Percentiles rank a stretch among this genome's conserved stretches.
phyloP scores from a whole-genome alignment of 2,329 filamentous ascomycete species.

The Cucurbitaria berberidis region DNA sequence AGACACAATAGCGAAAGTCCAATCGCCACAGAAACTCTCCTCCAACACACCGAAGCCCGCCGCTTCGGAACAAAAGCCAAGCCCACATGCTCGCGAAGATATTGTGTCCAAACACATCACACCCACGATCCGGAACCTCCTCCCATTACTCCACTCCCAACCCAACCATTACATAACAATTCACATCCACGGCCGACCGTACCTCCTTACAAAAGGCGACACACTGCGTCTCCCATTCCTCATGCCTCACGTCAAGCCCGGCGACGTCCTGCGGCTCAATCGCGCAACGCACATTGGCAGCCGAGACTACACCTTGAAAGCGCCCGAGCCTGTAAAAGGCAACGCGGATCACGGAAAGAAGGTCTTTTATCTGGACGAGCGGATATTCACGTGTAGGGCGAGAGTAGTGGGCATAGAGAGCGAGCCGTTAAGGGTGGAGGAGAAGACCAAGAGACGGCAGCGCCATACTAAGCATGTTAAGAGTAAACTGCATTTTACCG shows the following conservation, averaged over 20 bases:
- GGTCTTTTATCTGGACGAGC: constrained; percentile 74
- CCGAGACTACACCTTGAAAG: constrained; percentile 86
- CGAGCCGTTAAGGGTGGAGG: constrained; percentile 62
- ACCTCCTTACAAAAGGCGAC: constrained; percentile 71
- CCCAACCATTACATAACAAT: constrained; percentile 78
- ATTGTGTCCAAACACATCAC: constrained; percentile 52
- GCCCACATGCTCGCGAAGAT: constrained; percentile 31
- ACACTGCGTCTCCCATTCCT: constrained; percentile 57
- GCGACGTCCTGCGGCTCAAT: constrained; percentile 87
- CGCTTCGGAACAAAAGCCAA: constrained; percentile 15
- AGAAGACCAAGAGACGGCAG: constrained; percentile 70
- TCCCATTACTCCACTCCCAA: constrained; percentile 75
- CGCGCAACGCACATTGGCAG: constrained; percentile 82
- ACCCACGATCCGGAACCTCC: constrained; percentile 65
- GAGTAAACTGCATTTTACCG: constrained; percentile 91
- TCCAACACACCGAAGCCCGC: constrained; percentile 19
- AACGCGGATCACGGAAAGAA: constrained; percentile 43
- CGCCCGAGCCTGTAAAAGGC: constrained; percentile 42
- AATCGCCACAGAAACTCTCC: constrained; percentile 21
- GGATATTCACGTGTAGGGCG: constrained; percentile 83
- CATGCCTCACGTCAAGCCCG: constrained; percentile 63
- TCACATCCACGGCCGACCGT: constrained; percentile 79
- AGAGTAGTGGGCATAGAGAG: constrained; percentile 84
- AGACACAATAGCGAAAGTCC: constrained; percentile 30
- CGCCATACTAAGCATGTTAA: constrained; percentile 72